A percentile compares a stretch with the other conserved stretches of the same genome.
Conservation (phyloP, 352 stramenopile genomes). For the Phytopythium kandeliae region DNA sequence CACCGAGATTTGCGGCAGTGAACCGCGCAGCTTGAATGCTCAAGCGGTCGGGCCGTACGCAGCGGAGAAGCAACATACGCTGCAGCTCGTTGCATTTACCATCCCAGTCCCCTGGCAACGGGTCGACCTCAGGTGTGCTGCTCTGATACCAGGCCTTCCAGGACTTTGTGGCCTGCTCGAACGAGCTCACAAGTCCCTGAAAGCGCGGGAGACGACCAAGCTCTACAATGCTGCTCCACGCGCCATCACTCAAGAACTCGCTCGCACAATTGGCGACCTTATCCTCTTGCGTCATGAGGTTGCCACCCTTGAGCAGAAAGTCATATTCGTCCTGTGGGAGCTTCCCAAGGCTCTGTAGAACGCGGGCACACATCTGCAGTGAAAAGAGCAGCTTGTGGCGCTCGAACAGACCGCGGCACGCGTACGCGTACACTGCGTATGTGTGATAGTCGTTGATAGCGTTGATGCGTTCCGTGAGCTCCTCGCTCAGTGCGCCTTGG, state of each 20-base stretch:
- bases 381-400: conserved; percentile 95
- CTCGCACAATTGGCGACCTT: conserved; percentile 77
- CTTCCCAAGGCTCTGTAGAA: conserved; percentile 90
- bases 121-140: conserved; percentile 85
- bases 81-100: conserved; percentile 92
- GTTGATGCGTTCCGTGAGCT: conserved; percentile 84
- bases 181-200: conserved; percentile 84
- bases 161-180: conserved; percentile 82
- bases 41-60: conserved; percentile 88
- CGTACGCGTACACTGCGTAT: conserved; percentile 93
- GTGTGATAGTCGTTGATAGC: conserved; percentile 96
- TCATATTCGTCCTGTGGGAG: conserved; percentile 92
- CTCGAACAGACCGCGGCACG: conserved; percentile 94
- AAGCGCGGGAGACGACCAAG: conserved; percentile 88
- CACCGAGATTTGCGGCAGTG: conserved; percentile 87
- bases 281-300: conserved; percentile 51
- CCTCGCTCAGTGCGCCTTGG: conserved; percentile 70
- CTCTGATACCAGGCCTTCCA: conserved; percentile 87
- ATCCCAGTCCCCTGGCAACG: conserved; percentile 91
- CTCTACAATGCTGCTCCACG: conserved; percentile 91
- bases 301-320: conserved; percentile 92
- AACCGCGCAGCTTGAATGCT: conserved; percentile 91
- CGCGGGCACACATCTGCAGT: conserved; percentile 91
- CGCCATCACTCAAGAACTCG: conserved; percentile 80
- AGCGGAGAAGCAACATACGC: conserved; percentile 90